Evolutionary conservation across 1,139 yeast species (phyloP).

Genomic region (Candida anutae): DNA sequence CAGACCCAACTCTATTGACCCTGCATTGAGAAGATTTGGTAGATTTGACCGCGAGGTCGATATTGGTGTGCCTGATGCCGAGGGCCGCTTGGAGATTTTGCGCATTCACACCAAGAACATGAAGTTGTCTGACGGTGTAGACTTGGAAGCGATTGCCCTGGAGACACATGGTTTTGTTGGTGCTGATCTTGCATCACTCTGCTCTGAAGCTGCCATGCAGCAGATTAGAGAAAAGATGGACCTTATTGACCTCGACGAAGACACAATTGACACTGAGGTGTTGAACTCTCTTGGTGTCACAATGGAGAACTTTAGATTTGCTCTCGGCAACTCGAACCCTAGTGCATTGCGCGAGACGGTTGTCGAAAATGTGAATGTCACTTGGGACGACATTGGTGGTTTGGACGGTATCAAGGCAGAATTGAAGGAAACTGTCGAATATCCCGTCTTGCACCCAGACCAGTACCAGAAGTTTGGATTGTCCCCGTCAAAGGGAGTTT

Average conservation of each 20-base stretch:
- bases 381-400: conserved; percentile 98
- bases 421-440: conserved; percentile 96
- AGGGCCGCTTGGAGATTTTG: conserved; percentile 94
- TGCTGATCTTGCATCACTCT: conserved; percentile 72
- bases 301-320: conserved; percentile 97
- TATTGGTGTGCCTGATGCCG: conserved; percentile 98
- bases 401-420: conserved; percentile 92
- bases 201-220: conserved; percentile 94
- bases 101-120: conserved; percentile 86
- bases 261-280: conserved; percentile 95
- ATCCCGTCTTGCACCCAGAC: conserved; percentile 97
- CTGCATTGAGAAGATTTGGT: conserved; percentile 97
- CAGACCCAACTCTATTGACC: conserved; percentile 97
- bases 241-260: conserved; percentile 93
- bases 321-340: conserved; percentile 96
- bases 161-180: conserved; percentile 98
- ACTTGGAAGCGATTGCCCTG: conserved; percentile 73
- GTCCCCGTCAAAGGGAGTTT: conserved; percentile 95
- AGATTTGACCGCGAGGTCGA: conserved; percentile 99
- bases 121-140: conserved; percentile 94
- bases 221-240: conserved; percentile 99
- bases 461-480: conserved; percentile 96
- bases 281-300: conserved; percentile 96
- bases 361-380: conserved; percentile 95
- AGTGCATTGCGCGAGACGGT: conserved; percentile 99